These are phyloP conservation scores for Phoma herbarum DNA, from an alignment of 2,329 filamentous ascomycete species.

Conservation along the genomic window DNA sequence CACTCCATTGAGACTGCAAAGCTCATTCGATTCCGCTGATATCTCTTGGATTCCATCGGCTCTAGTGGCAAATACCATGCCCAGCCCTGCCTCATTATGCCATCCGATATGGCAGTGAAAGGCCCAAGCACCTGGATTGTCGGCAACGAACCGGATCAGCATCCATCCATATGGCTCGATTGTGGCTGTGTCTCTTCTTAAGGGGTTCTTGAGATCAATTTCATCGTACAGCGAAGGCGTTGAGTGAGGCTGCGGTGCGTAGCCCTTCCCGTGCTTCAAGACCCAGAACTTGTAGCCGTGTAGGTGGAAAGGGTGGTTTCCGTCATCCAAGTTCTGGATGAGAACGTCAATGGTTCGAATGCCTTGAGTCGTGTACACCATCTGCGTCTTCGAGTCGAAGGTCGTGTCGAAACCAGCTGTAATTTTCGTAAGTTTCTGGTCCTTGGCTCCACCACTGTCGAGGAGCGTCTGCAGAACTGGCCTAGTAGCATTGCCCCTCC, in stretches of 20 bases:
- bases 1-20: conserved; percentile 59
- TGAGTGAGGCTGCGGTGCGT: conserved; percentile 31
- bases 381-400: conserved; percentile 33
- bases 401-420: neutral
- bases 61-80: conserved; percentile 67
- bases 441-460: conserved; percentile 50
- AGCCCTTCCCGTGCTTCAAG: conserved; percentile 52
- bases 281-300: conserved; percentile 73
- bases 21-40: conserved; percentile 55
- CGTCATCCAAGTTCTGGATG: conserved; percentile 48
- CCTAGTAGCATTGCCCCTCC: conserved; percentile 57
- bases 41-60: conserved; percentile 58
- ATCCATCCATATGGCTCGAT: conserved; percentile 72
- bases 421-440: neutral
- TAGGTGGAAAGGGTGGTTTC: conserved; percentile 60
- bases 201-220: conserved; percentile 49
- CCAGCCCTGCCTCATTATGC: conserved; percentile 47
- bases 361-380: conserved; percentile 50
- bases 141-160: conserved; percentile 66
- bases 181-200: conserved; percentile 74
- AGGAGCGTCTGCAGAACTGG: conserved; percentile 63
- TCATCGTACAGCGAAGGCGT: conserved; percentile 31
- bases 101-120: conserved; percentile 83
- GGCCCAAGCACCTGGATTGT: conserved; percentile 69
- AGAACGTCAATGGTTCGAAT: conserved; percentile 50